Evolutionary conservation across 78 protist species (phyloP).

Genomic region (Ministeria vibrans): DNA sequence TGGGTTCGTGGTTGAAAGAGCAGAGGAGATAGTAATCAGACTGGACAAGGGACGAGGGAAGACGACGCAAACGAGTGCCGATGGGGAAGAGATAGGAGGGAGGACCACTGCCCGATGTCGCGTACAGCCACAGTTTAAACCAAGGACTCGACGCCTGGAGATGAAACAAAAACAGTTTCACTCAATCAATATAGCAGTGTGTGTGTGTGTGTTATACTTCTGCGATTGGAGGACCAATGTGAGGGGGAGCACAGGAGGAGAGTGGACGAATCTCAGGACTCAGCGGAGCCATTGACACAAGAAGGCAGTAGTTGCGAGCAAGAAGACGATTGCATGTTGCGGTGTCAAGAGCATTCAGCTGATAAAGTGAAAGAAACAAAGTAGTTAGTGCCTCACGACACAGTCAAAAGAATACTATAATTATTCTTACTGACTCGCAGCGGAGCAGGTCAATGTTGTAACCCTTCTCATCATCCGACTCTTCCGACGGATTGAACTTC

Average conservation of each 20-base stretch:
- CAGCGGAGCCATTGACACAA: conserved; percentile 82
- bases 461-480: neutral
- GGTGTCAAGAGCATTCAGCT: conserved; percentile 44
- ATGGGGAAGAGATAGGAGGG: conserved; percentile 36
- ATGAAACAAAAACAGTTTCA: neutral
- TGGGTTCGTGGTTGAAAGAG: conserved; percentile 44
- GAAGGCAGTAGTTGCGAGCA: conserved; percentile 50
- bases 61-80: conserved; percentile 49
- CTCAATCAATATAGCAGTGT: neutral
- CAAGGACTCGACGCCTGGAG: conserved; percentile 45
- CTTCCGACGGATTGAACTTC: neutral
- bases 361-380: too few relatives aligned
- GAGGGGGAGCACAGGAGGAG: conserved; percentile 4
- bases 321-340: conserved; percentile 45
- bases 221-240: conserved; percentile 67
- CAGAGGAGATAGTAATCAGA: neutral
- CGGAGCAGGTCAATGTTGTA: conserved; percentile 38
- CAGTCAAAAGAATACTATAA: too few relatives aligned
- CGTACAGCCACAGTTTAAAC: conserved; percentile 63
- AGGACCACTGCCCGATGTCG: conserved; percentile 58
- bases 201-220: conserved; percentile 19
- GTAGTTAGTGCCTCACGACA: too few relatives aligned
- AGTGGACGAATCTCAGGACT: conserved; percentile 26
- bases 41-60: conserved; percentile 38
- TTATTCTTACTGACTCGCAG: conserved; percentile 52